Evolutionary conservation across 164 flowering plant species (phyloP).

Genomic region (Taxillus chinensis): DNA sequence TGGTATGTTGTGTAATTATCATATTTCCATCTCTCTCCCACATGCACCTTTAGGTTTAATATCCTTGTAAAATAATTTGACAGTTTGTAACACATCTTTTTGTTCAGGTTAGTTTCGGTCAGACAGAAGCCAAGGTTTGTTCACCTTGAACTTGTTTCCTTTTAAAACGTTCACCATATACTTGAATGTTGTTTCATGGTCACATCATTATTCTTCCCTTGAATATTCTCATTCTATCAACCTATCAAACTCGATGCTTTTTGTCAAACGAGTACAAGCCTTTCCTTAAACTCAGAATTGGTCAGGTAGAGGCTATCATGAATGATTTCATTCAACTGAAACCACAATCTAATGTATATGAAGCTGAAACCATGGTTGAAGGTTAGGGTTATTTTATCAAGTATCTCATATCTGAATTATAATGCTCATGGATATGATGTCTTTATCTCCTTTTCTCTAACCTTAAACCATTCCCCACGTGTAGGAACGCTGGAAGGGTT

Average conservation of each 20-base stretch:
- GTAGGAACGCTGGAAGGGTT: slow-evolving; percentile 87
- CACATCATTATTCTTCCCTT: no score
- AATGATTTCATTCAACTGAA: slow-evolving; percentile 85
- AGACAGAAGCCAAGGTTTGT: slow-evolving; percentile 91
- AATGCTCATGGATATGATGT: background rate
- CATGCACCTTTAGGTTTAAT: background rate
- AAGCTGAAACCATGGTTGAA: slow-evolving; percentile 97
- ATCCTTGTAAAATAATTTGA: background rate
- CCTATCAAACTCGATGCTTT: no score
- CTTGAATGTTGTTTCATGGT: no score
- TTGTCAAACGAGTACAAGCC: no score
- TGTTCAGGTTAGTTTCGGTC: slow-evolving; percentile 85
- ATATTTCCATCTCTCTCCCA: background rate
- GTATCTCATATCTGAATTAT: background rate
- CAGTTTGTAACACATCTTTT: background rate
- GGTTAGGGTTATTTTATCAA: slow-evolving; percentile 31
- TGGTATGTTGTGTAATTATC: slow-evolving; percentile 39
- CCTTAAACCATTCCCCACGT: slow-evolving; percentile 9
- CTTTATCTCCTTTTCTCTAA: background rate
- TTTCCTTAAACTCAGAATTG: background rate
- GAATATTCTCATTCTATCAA: no score
- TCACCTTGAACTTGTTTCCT: background rate
- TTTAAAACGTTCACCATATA: no score
- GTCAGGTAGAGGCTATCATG: slow-evolving; percentile 92
- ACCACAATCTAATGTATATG: slow-evolving; percentile 72